Evolutionary conservation across 306 rosid genomes (phyloP).

Genomic region (Acacia melanoxylon): DNA sequence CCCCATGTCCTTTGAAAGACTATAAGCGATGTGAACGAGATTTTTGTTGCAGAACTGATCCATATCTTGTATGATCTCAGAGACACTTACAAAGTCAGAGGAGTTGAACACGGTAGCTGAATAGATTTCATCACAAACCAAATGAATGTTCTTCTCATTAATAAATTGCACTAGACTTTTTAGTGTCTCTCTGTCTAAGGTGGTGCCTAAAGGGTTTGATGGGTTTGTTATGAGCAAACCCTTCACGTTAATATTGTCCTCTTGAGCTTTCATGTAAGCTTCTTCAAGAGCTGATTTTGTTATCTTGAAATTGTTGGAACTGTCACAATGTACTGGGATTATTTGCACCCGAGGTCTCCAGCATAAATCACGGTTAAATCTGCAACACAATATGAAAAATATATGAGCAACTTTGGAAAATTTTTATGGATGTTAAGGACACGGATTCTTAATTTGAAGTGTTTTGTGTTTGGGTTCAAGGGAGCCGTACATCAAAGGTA

Average conservation of each 20-base stretch:
- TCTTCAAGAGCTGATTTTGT: slow-evolving; percentile 68
- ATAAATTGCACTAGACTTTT: slow-evolving; percentile 61
- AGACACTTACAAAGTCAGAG: slow-evolving; percentile 51
- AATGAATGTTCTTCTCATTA: slow-evolving; percentile 68
- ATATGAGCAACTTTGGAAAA: neutral
- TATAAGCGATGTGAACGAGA: slow-evolving; percentile 73
- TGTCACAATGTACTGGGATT: slow-evolving; percentile 69
- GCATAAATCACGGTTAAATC: slow-evolving; percentile 70
- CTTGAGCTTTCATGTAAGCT: slow-evolving; percentile 61
- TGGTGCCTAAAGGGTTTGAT: slow-evolving; percentile 83
- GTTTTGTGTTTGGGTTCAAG: neutral
- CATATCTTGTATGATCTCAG: slow-evolving; percentile 59
- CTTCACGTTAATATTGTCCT: slow-evolving; percentile 54
- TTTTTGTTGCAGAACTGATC: slow-evolving; percentile 49
- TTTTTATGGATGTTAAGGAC: neutral
- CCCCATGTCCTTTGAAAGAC: slow-evolving; percentile 91
- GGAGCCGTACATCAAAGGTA: neutral
- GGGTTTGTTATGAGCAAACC: slow-evolving; percentile 88
- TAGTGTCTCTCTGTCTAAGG: slow-evolving; percentile 56
- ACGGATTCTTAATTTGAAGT: neutral
- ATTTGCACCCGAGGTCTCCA: slow-evolving; percentile 78
- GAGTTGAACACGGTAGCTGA: slow-evolving; percentile 62
- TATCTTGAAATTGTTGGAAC: slow-evolving; percentile 65
- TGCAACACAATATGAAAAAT: slow-evolving; percentile 29
- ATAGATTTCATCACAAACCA: slow-evolving; percentile 89